These are phyloP conservation scores for Euphrasia arctica DNA, from an alignment of 305 asterid species.

Conservation along the genomic window DNA sequence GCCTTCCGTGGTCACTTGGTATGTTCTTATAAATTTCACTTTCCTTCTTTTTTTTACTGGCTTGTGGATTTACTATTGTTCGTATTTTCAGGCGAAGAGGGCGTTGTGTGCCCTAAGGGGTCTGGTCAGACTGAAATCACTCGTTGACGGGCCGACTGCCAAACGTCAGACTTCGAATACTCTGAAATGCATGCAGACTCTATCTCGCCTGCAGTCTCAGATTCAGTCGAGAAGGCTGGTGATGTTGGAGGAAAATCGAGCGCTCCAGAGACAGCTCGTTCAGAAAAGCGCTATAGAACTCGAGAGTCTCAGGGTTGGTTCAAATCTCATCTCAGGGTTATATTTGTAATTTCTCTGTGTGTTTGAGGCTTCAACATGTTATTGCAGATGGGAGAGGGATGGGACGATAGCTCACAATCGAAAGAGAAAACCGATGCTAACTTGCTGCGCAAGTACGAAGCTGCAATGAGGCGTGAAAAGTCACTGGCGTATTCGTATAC, in stretches of 20 bases:
- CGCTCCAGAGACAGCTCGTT: conserved; percentile 72
- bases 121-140: conserved; percentile 82
- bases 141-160: conserved; percentile 79
- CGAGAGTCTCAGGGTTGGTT: conserved; percentile 51
- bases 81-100: conserved; percentile 73
- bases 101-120: conserved; percentile 92
- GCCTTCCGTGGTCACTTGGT: conserved; percentile 95
- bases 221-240: conserved; percentile 74
- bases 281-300: conserved; percentile 73
- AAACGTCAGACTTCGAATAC: conserved; percentile 88
- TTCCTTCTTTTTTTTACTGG: not conserved
- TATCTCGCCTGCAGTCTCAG: conserved; percentile 92
- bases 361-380: conserved; percentile 16
- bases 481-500: conserved; percentile 94
- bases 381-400: conserved; percentile 75
- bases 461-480: conserved; percentile 88
- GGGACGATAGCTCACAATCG: conserved; percentile 86
- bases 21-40: not conserved
- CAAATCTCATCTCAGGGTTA: not conserved
- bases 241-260: conserved; percentile 69
- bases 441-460: conserved; percentile 81
- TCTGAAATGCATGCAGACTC: conserved; percentile 79
- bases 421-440: conserved; percentile 78
- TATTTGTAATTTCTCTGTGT: not conserved
- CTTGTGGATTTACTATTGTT: not conserved